Base-by-base conservation (phyloP, 108 stramenopile species). In the Cyclotella distinguenda region DNA sequence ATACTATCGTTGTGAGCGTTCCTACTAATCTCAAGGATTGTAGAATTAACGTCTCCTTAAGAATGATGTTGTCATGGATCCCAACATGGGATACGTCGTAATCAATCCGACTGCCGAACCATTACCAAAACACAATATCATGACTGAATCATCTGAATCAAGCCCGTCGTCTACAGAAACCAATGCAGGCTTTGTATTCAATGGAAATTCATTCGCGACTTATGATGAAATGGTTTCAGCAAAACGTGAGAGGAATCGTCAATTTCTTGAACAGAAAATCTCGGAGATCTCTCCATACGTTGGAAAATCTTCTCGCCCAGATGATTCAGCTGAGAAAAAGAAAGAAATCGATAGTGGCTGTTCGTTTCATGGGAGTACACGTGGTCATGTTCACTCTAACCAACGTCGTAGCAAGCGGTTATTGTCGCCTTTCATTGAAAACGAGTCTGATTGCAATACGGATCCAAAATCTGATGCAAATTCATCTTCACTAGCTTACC, bases 191-290 rank as follows among this genome's bases (percentile, higher is more conserved):
- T 69, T 59, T 27, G 57, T 47, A 46, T 59, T 69, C 39, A 40
- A 69, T 39, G 68, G 68, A 10, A 44, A 26, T 1, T 1, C 39
- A 1, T 69, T 60, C 25, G 58, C 35, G 0, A 69, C 48, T 27
- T 69, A 69, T 27, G 31, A 59, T 15, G 68, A 58, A 38, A 69
- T 69, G 68, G 68, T 69, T 25, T 15, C 33, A 1, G 68, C 68
- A 6, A 69, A 69, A 39, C 57, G 68, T 12, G 34, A 58, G 16
- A 18, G 68, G 28, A 69, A 59, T 54, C 48, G 43, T 19, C 2
- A 5, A 1, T 36, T 28, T 8, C 26, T 69, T 10, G 58, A 59
- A 19, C 31, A 71, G 39, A 54, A 19, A 15, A 10, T 56, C 9
- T 33, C 21, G 2, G 70, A 61, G 25, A 51, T 71, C 16, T 12